These are phyloP conservation scores for Phycomyces nitens DNA, from an alignment of 192 early-diverging fungal species.

Conservation along the genomic window DNA sequence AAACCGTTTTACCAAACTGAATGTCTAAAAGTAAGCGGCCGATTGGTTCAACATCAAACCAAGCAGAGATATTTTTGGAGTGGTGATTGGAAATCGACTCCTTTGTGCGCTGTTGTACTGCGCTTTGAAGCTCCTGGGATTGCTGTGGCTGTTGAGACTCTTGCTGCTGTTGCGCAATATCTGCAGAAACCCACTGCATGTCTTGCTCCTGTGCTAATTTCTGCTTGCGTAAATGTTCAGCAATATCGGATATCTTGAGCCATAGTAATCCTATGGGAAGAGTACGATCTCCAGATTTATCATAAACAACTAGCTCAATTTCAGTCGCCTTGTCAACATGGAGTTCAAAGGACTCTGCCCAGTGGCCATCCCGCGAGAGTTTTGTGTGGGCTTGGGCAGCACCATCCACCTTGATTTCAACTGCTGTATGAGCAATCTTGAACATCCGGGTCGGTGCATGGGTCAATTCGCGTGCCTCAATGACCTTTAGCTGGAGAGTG, in stretches of 20 bases:
- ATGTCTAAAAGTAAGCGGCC: constrained; percentile 84
- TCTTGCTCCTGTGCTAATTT: constrained; percentile 56
- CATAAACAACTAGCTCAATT: constrained; percentile 86
- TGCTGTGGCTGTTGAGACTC: constrained; percentile 4
- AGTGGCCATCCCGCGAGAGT: constrained; percentile 58
- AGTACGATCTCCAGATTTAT: constrained; percentile 43
- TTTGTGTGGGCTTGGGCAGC: constrained; percentile 68
- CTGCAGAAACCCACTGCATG: constrained; percentile 44
- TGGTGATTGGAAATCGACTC: not conserved
- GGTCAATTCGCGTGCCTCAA: constrained; percentile 55
- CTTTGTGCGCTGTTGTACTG: not conserved
- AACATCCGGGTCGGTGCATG: constrained; percentile 54
- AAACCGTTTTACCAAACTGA: constrained; percentile 66
- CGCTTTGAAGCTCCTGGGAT: not conserved
- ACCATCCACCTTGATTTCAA: constrained; percentile 83
- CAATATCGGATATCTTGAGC: constrained; percentile 92
- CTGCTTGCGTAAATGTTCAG: constrained; percentile 74
- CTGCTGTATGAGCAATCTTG: constrained; percentile 62
- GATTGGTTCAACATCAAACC: constrained; percentile 90
- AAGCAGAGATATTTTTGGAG: constrained; percentile 57
- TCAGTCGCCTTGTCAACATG: constrained; percentile 87
- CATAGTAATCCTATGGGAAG: constrained; percentile 84
- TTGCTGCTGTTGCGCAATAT: constrained; percentile 21
- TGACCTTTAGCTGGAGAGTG: constrained; percentile 63
- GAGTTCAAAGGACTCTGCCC: constrained; percentile 85